These are phyloP conservation scores for Panicum miliaceum DNA, from an alignment of 176 grass and related monocot genomes.

Conservation along the genomic window DNA sequence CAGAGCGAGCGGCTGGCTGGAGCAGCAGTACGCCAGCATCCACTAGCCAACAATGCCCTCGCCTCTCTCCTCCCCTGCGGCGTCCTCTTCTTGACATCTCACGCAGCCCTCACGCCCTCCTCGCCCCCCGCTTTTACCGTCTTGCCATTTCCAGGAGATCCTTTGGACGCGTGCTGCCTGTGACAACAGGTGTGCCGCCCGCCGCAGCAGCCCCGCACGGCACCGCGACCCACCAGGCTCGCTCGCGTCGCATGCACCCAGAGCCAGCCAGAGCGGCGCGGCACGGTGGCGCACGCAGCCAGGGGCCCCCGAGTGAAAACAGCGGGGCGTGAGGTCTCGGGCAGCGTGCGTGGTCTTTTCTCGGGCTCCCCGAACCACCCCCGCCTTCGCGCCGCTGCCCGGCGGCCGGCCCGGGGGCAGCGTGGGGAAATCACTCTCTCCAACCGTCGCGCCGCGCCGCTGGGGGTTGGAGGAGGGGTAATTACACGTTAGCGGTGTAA, in stretches of 20 bases:
- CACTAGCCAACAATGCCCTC: neutral
- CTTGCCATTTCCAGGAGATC: constrained; percentile 28
- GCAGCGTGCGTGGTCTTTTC: constrained; percentile 35
- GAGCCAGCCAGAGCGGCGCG: neutral
- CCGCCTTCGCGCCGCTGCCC: neutral
- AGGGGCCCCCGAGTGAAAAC: constrained; percentile 16
- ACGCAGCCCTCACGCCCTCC: too few relatives aligned
- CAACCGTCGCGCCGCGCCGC: constrained; percentile 32
- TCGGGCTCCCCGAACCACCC: constrained; percentile 18
- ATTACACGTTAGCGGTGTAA: too few relatives aligned
- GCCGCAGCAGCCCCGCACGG: neutral
- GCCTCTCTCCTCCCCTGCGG: neutral
- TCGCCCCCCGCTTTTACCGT: neutral
- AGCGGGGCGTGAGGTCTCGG: constrained; percentile 30
- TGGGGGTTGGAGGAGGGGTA: too few relatives aligned
- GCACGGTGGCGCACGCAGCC: neutral
- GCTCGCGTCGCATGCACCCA: neutral
- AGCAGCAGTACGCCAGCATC: neutral
- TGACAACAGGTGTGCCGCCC: constrained; percentile 8
- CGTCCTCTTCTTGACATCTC: neutral
- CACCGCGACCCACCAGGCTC: neutral
- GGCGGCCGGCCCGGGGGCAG: neutral
- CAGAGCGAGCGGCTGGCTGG: neutral
- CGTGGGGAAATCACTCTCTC: neutral
- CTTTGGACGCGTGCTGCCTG: constrained; percentile 37